These are phyloP conservation scores for Amauroascus verrucosus DNA, from an alignment of 2,329 filamentous ascomycete genomes.

Conservation along the genomic window DNA sequence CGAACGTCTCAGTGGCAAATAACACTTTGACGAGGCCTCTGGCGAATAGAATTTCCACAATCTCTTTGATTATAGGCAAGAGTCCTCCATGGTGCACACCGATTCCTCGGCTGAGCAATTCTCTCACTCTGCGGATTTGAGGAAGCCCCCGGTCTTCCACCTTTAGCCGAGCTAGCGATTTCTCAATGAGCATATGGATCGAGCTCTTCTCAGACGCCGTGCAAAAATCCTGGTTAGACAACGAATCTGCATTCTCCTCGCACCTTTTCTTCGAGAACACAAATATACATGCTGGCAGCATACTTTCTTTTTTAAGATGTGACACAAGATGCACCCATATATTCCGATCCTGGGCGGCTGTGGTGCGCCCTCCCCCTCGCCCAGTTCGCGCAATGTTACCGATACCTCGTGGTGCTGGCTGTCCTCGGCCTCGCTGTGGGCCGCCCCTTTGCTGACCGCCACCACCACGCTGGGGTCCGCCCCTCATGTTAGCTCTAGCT, in stretches of 20 bases:
- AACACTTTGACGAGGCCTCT: slow-evolving; percentile 91
- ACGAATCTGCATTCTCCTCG: slow-evolving; percentile 90
- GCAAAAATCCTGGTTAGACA: slow-evolving; percentile 91
- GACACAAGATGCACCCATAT: slow-evolving; percentile 95
- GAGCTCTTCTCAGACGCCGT: slow-evolving; percentile 90
- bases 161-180: slow-evolving; percentile 81
- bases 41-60: slow-evolving; percentile 93
- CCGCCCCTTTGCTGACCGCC: slow-evolving; percentile 40
- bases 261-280: slow-evolving; percentile 98
- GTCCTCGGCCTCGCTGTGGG: slow-evolving; percentile 44
- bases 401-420: slow-evolving; percentile 48
- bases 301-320: slow-evolving; percentile 71
- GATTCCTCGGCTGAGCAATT: slow-evolving; percentile 76
- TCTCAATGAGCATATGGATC: slow-evolving; percentile 95
- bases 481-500: slow-evolving; percentile 41
- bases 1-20: slow-evolving; percentile 96
- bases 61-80: slow-evolving; percentile 91
- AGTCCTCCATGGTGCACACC: slow-evolving; percentile 94
- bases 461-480: slow-evolving; percentile 42
- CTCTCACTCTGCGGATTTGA: slow-evolving; percentile 78
- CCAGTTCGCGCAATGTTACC: slow-evolving; percentile 89
- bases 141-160: slow-evolving; percentile 82
- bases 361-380: slow-evolving; percentile 73
- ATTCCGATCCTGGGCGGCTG: slow-evolving; percentile 87
- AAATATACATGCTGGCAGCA: slow-evolving; percentile 91